These are phyloP conservation scores for Hansfordia pulvinata DNA, from an alignment of 2,329 filamentous ascomycete species.

Conservation along the genomic window DNA sequence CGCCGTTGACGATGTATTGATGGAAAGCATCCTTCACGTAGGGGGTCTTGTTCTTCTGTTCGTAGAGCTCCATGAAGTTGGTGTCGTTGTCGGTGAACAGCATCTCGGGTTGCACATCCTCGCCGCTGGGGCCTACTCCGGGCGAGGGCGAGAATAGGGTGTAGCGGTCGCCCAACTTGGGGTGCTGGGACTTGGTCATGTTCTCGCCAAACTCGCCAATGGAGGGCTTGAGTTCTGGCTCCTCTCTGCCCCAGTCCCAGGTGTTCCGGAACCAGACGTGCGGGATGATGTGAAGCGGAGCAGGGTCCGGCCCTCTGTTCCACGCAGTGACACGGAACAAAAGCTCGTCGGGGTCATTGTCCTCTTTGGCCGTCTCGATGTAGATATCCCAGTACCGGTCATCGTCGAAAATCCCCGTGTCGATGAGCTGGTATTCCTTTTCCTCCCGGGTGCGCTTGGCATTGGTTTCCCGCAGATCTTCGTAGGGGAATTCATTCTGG, in stretches of 20 bases:
- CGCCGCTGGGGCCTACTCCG: constrained; percentile 61
- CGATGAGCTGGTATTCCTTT: constrained; percentile 80
- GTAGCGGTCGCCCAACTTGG: constrained; percentile 70
- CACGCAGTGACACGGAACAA: constrained; percentile 91
- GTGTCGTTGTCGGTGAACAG: constrained; percentile 95
- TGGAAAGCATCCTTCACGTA: constrained; percentile 97
- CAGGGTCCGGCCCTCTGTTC: constrained; percentile 84
- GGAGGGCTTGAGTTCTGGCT: constrained; percentile 63
- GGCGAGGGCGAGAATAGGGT: constrained; percentile 82
- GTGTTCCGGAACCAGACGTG: constrained; percentile 97
- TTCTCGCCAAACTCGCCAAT: constrained; percentile 54
- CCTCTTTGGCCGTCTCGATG: constrained; percentile 91
- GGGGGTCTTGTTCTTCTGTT: constrained; percentile 61
- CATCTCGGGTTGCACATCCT: constrained; percentile 74
- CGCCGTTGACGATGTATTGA: constrained; percentile 66
- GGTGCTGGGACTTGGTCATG: constrained; percentile 64
- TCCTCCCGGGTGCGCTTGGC: constrained; percentile 62
- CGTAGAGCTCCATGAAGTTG: constrained; percentile 68
- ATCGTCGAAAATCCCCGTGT: constrained; percentile 80
- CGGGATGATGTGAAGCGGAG: constrained; percentile 83
- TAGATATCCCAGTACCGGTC: constrained; percentile 94
- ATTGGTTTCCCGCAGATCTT: constrained; percentile 77
- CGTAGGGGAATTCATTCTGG: constrained; percentile 81
- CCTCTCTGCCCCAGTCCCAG: constrained; percentile 84
- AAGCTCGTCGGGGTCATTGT: constrained; percentile 81